Conservation (phyloP, 2,329 filamentous ascomycete genomes). For the Bisporella sp. region DNA sequence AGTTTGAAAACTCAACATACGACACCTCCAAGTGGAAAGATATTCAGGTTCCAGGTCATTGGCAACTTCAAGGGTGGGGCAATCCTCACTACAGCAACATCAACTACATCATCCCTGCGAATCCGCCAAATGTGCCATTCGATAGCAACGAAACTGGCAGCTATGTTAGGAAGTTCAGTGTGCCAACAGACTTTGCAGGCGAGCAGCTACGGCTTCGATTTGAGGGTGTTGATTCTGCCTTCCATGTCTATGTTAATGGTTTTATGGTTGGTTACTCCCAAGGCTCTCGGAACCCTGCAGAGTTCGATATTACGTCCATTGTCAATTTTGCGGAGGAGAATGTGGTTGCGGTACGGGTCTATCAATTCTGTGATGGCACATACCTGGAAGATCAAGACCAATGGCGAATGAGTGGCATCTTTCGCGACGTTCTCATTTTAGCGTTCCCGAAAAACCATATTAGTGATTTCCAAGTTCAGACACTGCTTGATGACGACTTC, state of each 20-base stretch:
- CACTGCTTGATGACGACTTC: not conserved
- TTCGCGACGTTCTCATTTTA: constrained; percentile 56
- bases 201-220: constrained; percentile 56
- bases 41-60: constrained; percentile 46
- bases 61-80: constrained; percentile 63
- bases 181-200: constrained; percentile 31
- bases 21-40: constrained; percentile 34
- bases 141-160: constrained; percentile 45
- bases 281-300: constrained; percentile 58
- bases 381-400: constrained; percentile 60
- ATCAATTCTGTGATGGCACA: constrained; percentile 60
- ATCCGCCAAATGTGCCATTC: constrained; percentile 49
- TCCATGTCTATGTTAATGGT: constrained; percentile 62
- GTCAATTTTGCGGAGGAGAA: constrained; percentile 42
- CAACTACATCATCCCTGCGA: constrained; percentile 56
- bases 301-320: constrained; percentile 56
- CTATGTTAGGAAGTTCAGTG: constrained; percentile 41
- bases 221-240: constrained; percentile 64
- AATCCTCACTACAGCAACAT: constrained; percentile 62
- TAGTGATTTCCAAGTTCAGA: not conserved
- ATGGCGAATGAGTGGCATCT: constrained; percentile 48
- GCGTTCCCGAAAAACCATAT: constrained; percentile 32
- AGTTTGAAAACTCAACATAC: constrained; percentile 34
- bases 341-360: constrained; percentile 54
- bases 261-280: constrained; percentile 58